These are phyloP conservation scores for Triglochin maritima DNA, from an alignment of 106 monocot genomes.

Conservation along the genomic window DNA sequence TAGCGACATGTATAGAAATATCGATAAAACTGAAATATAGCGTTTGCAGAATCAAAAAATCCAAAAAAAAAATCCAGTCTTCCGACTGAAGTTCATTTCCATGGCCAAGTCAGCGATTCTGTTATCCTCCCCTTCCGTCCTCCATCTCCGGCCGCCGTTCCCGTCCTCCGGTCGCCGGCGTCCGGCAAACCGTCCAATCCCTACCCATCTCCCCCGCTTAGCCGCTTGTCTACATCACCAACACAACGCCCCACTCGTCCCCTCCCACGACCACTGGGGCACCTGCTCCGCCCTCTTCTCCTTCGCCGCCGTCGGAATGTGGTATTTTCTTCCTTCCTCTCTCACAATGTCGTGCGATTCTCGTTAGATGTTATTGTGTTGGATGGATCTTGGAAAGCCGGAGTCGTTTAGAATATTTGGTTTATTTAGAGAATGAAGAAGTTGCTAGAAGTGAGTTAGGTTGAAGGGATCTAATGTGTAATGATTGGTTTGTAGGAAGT, in stretches of 20 bases:
- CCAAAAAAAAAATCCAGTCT: too few species aligned
- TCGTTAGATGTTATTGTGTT: neutral
- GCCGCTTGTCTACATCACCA: neutral
- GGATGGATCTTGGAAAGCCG: too few species aligned
- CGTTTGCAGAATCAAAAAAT: too few species aligned
- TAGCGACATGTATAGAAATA: too few species aligned
- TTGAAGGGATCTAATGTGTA: too few species aligned
- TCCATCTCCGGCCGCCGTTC: neutral
- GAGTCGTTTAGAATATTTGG: too few species aligned
- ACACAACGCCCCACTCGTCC: constrained; percentile 18
- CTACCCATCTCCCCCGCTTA: neutral
- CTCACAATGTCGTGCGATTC: neutral
- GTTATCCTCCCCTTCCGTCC: neutral
- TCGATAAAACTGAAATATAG: too few species aligned
- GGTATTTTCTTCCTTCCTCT: constrained; percentile 12
- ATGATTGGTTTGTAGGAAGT: too few species aligned
- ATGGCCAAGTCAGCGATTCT: too few species aligned
- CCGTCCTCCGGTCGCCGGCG: neutral
- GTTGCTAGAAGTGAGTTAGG: too few species aligned
- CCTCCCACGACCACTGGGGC: constrained; percentile 41
- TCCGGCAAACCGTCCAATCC: neutral
- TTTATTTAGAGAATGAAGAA: too few species aligned
- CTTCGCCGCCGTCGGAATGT: constrained; percentile 29
- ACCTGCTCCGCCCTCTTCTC: constrained; percentile 39
- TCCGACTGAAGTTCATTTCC: too few species aligned